These are phyloP conservation scores for Globisporangium solare DNA, from an alignment of 352 stramenopile species.

Conservation along the genomic window DNA sequence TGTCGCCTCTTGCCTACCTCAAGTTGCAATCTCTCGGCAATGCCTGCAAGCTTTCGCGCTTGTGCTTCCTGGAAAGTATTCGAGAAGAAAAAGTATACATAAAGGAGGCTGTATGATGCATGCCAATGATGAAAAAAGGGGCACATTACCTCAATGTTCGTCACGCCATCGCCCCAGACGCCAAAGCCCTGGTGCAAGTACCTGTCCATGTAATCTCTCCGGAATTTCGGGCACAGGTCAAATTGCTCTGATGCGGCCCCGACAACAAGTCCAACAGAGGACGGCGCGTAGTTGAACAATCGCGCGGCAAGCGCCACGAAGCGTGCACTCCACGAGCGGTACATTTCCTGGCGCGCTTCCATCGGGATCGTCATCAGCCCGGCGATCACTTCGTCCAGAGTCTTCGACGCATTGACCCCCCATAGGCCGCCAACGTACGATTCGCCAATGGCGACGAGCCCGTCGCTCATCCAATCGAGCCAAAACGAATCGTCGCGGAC, in stretches of 20 bases:
- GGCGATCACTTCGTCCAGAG: slow-evolving; percentile 69
- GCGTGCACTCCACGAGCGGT: slow-evolving; percentile 77
- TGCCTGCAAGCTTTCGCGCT: slow-evolving; percentile 57
- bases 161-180: slow-evolving; percentile 50
- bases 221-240: slow-evolving; percentile 66
- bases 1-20: slow-evolving; percentile 22
- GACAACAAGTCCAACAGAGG: slow-evolving; percentile 62
- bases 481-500: slow-evolving; percentile 77
- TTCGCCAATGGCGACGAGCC: slow-evolving; percentile 76
- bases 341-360: slow-evolving; percentile 80
- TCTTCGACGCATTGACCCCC: slow-evolving; percentile 41
- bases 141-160: slow-evolving; percentile 30
- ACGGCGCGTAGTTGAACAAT: slow-evolving; percentile 75
- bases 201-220: slow-evolving; percentile 64
- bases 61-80: slow-evolving; percentile 42
- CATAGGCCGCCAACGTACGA: slow-evolving; percentile 79
- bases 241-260: slow-evolving; percentile 70
- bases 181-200: slow-evolving; percentile 79
- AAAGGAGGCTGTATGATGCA: not conserved
- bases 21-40: slow-evolving; percentile 58
- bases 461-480: slow-evolving; percentile 86
- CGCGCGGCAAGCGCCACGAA: slow-evolving; percentile 66
- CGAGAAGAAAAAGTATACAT: not conserved
- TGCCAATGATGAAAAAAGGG: not conserved
- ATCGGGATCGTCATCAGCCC: slow-evolving; percentile 78